These are phyloP conservation scores for Melampsora americana DNA, from an alignment of 1,284 basidiomycete species.

Conservation along the genomic window DNA sequence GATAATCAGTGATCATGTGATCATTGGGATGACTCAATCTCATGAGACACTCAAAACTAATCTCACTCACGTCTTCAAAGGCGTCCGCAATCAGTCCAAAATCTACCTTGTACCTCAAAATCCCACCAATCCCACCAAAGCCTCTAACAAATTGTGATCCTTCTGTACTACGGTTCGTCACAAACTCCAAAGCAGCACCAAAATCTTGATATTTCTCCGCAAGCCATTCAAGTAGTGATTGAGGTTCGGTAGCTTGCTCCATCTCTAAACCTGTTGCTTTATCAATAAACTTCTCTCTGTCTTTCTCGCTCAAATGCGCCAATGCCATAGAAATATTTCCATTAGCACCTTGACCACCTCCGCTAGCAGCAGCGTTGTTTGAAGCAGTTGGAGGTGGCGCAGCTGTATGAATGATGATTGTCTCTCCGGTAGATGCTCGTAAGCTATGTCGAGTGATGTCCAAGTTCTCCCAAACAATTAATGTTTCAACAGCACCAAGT, in stretches of 20 bases:
- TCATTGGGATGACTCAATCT: no score
- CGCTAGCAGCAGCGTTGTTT: constrained; percentile 60
- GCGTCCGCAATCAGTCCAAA: constrained; percentile 64
- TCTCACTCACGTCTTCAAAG: constrained; percentile 47
- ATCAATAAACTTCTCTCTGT: constrained; percentile 89
- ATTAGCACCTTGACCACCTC: constrained; percentile 26
- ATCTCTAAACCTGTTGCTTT: constrained; percentile 92
- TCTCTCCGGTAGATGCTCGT: constrained; percentile 85
- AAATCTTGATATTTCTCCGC: constrained; percentile 98
- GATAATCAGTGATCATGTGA: not conserved
- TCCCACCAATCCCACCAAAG: constrained; percentile 94
- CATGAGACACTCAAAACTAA: not conserved
- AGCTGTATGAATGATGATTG: constrained; percentile 67
- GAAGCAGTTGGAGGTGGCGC: constrained; percentile 52
- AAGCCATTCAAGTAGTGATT: constrained; percentile 91
- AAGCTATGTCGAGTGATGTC: constrained; percentile 80
- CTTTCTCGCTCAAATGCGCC: constrained; percentile 62
- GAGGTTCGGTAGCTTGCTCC: constrained; percentile 78
- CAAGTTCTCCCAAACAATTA: constrained; percentile 97
- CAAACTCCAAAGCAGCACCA: constrained; percentile 79
- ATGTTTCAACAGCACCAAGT: constrained; percentile 90
- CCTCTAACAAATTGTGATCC: constrained; percentile 98
- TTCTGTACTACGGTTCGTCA: constrained; percentile 74
- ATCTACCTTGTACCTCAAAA: constrained; percentile 92
- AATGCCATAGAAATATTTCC: constrained; percentile 47